Conservation (phyloP, 164 flowering plant species). For the Stephania yunnanensis region DNA sequence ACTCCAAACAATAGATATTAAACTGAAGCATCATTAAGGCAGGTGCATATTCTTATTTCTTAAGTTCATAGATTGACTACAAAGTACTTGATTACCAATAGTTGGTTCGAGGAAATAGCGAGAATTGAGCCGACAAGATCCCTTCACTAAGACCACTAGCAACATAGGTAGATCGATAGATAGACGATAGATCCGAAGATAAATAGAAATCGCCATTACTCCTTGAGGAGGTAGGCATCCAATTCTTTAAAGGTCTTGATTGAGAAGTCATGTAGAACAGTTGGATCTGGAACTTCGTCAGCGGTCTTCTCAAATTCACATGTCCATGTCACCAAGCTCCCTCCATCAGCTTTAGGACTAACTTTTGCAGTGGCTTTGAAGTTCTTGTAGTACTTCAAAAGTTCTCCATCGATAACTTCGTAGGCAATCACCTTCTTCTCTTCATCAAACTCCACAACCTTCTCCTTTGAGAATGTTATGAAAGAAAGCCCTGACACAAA, state of each 20-base stretch:
- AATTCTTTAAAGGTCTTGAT: conserved; percentile 22
- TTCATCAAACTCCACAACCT: conserved; percentile 22
- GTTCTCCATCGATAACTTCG: conserved; percentile 29
- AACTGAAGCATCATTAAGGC: neutral
- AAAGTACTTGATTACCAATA: neutral
- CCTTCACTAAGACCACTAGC: neutral
- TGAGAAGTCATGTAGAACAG: conserved; percentile 17
- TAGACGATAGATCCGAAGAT: too few species aligned
- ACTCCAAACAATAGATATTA: neutral
- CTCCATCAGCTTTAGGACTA: conserved; percentile 22
- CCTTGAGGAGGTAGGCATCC: conserved; percentile 25
- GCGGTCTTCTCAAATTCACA: conserved; percentile 27
- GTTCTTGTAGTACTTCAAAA: conserved; percentile 18
- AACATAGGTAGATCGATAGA: neutral
- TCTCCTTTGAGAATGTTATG: conserved; percentile 25
- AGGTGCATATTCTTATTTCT: neutral
- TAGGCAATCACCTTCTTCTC: conserved; percentile 22
- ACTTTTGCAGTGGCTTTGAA: conserved; percentile 22
- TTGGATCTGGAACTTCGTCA: conserved; percentile 31
- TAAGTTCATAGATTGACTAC: neutral
- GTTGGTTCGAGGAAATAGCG: neutral
- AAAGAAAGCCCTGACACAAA: conserved; percentile 22
- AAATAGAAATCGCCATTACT: neutral
- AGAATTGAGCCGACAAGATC: neutral
- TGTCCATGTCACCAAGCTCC: conserved; percentile 21